Conservation (phyloP, 2,329 filamentous ascomycete species). For the Geosmithia morbida region DNA sequence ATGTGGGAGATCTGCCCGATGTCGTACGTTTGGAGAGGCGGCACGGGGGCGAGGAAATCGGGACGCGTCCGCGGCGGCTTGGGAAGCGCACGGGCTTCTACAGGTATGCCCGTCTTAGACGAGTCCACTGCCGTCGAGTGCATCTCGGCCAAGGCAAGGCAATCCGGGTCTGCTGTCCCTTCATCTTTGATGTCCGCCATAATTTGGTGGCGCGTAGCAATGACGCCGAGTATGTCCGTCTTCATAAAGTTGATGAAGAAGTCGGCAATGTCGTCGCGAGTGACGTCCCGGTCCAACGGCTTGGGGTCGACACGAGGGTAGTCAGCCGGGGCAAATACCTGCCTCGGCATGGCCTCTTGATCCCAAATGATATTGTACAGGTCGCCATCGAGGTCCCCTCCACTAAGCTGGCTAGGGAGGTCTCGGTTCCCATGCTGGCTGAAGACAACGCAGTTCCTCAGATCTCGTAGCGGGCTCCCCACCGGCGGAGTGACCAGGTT, state of each 20-base stretch:
- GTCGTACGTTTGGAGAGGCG: slow-evolving; percentile 27
- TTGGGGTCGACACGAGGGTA: slow-evolving; percentile 46
- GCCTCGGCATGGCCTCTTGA: slow-evolving; percentile 24
- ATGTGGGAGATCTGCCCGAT: slow-evolving; percentile 25
- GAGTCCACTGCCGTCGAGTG: slow-evolving; percentile 64
- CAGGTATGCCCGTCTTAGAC: slow-evolving; percentile 56
- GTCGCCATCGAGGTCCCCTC: slow-evolving; percentile 76
- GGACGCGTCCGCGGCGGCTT: slow-evolving; percentile 25
- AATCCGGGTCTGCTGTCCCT: slow-evolving; percentile 39
- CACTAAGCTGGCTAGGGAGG: slow-evolving; percentile 63
- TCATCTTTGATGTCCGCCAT: slow-evolving; percentile 39
- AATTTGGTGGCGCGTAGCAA: slow-evolving; percentile 49
- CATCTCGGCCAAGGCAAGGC: slow-evolving; percentile 41
- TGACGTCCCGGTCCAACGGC: slow-evolving; percentile 47
- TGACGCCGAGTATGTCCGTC: slow-evolving; percentile 49
- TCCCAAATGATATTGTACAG: slow-evolving; percentile 73
- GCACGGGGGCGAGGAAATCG: slow-evolving; percentile 36
- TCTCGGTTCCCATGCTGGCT: slow-evolving; percentile 57
- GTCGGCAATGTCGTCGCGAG: slow-evolving; percentile 52
- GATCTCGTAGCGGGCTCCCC: slow-evolving; percentile 41
- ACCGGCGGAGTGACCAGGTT: slow-evolving; percentile 44
- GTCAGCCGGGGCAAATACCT: slow-evolving; percentile 44
- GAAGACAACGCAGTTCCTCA: slow-evolving; percentile 68
- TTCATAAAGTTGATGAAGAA: slow-evolving; percentile 74
- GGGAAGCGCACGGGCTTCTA: slow-evolving; percentile 29